Conservation (phyloP, 2,329 filamentous ascomycete species). For the Aspergillus persii region DNA sequence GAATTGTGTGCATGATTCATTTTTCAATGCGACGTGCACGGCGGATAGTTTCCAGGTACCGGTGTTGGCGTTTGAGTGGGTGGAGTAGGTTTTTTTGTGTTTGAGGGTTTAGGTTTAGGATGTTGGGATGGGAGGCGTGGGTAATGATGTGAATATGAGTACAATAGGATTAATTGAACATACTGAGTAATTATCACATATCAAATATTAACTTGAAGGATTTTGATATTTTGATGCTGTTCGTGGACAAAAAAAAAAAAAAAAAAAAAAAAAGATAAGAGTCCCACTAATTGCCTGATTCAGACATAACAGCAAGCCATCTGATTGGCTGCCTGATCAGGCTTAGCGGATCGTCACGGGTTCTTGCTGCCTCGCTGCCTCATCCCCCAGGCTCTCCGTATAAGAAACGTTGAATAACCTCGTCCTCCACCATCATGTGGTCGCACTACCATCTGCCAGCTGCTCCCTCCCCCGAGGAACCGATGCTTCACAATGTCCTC, state of each 20-base stretch:
- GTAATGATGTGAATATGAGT: background rate
- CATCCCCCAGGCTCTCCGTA: too few species aligned
- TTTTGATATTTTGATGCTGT: too few species aligned
- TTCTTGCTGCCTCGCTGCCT: background rate
- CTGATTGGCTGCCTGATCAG: background rate
- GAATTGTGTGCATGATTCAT: conserved; percentile 23
- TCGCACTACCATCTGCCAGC: background rate
- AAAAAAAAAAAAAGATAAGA: background rate
- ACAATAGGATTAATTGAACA: too few species aligned
- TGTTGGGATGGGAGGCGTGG: too few species aligned
- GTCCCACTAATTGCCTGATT: background rate
- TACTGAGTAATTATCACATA: too few species aligned
- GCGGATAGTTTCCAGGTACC: conserved; percentile 25
- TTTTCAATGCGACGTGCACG: conserved; percentile 29
- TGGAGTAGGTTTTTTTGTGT: background rate
- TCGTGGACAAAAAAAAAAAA: background rate
- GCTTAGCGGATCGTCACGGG: background rate
- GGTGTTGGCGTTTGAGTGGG: conserved; percentile 26
- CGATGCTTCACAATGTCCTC: background rate
- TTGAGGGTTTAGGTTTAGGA: background rate
- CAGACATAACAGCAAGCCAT: background rate
- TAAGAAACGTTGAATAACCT: too few species aligned
- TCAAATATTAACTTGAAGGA: too few species aligned
- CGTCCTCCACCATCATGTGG: background rate
- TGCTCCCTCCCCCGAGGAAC: background rate